Percentiles rank a stretch among this genome's conserved stretches.
phyloP scores from a whole-genome alignment of 345 rosid genomes.

The Leavenworthia alabamica region DNA sequence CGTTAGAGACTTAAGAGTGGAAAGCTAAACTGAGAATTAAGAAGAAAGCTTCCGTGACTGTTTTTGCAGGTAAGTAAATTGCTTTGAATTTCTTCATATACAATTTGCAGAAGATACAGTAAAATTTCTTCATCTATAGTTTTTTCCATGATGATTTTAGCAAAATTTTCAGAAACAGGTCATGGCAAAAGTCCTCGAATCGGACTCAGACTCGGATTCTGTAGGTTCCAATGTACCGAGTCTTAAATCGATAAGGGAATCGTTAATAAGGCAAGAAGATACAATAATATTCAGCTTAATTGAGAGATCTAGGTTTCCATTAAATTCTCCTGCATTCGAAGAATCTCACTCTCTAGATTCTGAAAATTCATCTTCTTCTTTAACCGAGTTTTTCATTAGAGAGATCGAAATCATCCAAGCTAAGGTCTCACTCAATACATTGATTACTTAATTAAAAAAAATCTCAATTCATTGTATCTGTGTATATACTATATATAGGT shows the following conservation, averaged over 20 bases:
- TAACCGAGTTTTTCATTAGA: constrained; percentile 45
- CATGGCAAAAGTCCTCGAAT: constrained; percentile 29
- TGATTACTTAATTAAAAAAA: too few species aligned
- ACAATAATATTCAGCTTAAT: constrained; percentile 61
- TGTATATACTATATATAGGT: too few species aligned
- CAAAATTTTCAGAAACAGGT: too few species aligned
- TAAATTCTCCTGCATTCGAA: constrained; percentile 40
- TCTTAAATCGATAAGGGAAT: constrained; percentile 53
- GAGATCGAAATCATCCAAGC: constrained; percentile 61
- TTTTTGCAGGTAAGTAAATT: not conserved
- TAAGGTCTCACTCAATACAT: too few species aligned
- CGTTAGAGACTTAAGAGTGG: not conserved
- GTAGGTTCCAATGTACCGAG: constrained; percentile 23
- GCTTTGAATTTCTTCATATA: not conserved
- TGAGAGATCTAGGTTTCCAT: constrained; percentile 68
- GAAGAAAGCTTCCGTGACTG: not conserved
- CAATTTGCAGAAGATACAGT: too few species aligned
- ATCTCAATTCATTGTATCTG: too few species aligned
- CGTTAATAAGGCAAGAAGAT: constrained; percentile 78
- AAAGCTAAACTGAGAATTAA: not conserved
- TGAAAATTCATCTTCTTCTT: constrained; percentile 40
- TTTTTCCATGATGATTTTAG: too few species aligned
- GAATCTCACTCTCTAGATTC: constrained; percentile 32
- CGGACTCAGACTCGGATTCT: constrained; percentile 3
- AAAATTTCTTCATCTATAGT: too few species aligned